Evolutionary conservation across 345 rosid genomes (phyloP), one percentile per base, ranked within the genome.

Genomic region (Linum usitatissimum): DNA sequence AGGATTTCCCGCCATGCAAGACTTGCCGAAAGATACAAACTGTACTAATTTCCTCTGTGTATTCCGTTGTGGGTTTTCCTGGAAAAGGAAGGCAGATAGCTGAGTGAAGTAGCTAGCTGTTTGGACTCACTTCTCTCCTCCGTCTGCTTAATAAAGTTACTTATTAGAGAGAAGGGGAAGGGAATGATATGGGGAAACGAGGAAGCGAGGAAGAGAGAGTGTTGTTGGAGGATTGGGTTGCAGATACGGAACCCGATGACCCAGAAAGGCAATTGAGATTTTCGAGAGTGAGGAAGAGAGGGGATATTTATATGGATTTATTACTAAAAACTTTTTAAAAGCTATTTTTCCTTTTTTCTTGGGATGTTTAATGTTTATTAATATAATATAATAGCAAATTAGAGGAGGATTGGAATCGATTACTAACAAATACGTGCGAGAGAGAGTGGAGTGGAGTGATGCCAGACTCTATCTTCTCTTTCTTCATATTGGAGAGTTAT

Each of bases 221-320:
- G 28, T 64, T 83, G 85, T 65, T 72, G 84, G 82, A 56, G 71
- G 73, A 80, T 60, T 73, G 81, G 87, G 87, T 65, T 78, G 77
- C 85, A 80, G 85, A 80, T 80, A 76, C 85, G 63, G 64, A 82
- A 66, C 82, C 87, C 87, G 73, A 77, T 74, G 77, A 75, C 78
- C 80, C 74, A 76, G 70, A 75, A 79, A 75, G 73, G 60, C 62
- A 56, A 63, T 31, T 71, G 78, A 30, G 82, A 74, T 55, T 72
- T 78, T 71, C 82, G 57, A 53, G 62, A 42, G 36, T 58, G 64
- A 62, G 45, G 30, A 49, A 54, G 28, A 40, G 65, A 15, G 40
- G 39, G 12, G 15, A 34, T 34, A 34, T 34, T 34, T 34, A 34
- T 34, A 34, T 34, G 28, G 28, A 23, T 23, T 23, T 23, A 23